Base-by-base conservation (phyloP, 176 grass and related monocot species). In the Oryza brachyantha region DNA sequence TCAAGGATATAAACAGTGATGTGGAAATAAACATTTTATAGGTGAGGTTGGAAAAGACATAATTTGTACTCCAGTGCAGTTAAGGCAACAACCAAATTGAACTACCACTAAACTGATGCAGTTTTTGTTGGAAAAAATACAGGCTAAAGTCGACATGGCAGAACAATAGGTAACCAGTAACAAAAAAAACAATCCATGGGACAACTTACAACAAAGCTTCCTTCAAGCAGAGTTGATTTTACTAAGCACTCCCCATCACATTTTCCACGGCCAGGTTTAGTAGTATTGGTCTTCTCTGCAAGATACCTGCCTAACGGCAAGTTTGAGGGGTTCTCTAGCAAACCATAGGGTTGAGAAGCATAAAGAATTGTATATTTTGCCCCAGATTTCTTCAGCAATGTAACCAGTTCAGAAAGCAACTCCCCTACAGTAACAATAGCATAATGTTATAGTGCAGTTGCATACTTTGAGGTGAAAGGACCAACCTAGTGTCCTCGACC, bases 181-280 rank as follows among this genome's bases (percentile, higher is more conserved):
- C 8, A 29, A 35, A 41, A 71, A 74, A 41, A 71, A 74, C 41
- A 32, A 21, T 67, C 37, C 25, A 70, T 10, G 64, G 36, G 60
- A 34, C 31, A 73, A 84, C 92, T 93, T 93, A 99, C 96, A 55
- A 99, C 96, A 87, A 99, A 87, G 82, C 64, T 61, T 60, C 96
- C 96, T 92, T 99, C 96, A 16, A 99, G 86, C 71, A 99, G 92
- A 78, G 78, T 85, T 74, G 96, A 84, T 54, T 95, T 98, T 35
- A 98, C 70, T 84, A 85, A 65, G 70, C 96, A 98, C 27, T 86
- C 82, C 42, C 79, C 88, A 63, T 95, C 96, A 72, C 96, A 98
- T 77, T 73, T 84, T 45, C 81, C 84, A n/a, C 55, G 67, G 35
- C 37, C 78, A 84, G 77, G n/a, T 81, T 87, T 84, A 40, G 65